Base-by-base conservation (phyloP, 2,329 filamentous ascomycete genomes). In the Hymenoscyphus fructigenus region DNA sequence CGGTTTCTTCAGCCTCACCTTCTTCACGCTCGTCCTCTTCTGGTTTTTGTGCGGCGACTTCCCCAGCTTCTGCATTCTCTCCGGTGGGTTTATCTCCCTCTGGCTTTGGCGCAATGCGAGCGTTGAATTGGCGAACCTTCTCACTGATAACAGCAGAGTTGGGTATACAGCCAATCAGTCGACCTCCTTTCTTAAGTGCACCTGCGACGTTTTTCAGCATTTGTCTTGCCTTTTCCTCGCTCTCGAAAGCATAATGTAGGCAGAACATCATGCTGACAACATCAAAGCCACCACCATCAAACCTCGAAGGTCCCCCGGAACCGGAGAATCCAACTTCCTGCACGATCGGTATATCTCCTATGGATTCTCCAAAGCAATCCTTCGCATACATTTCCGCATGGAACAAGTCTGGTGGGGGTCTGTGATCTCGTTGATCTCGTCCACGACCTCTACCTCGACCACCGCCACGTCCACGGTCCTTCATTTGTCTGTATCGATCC, bases 221-320 rank as follows among this genome's bases (percentile, higher is more conserved):
- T 68, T 87, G 91, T 56, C 92, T 87, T 1, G 94, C 92, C 77
- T 97, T 96, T 58, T 87, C 86, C 77, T 99, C 94, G 61, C 84
- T 92, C 80, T 98, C 95, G 72, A 98, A 99, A 5, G 95, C 93
- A 77, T 99, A 99, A 79, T 99, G 95, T 88, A 99, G 95, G 74
- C 93, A 96, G 78, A 99, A 99, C 95, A 99, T 99, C 87, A 97
- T 97, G 75, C 90, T 93, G 68, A 99, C 94, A 53, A 98, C 91
- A 76, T 99, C 95, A 72, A 98, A 99, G 3, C 94, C 93, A 63
- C 90, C 90, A 61, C 87, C 87, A 67, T 85, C 85, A 79, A 85
- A 88, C 47, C 87, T 88, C 77, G 87, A 91, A 79, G 81, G 91
- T 72, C 80, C 88, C 15, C 83, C 85, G 66, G 88, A 89, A 0